These are phyloP conservation scores for Trametes villosa DNA, from an alignment of 768 basidiomycete species.

Conservation along the genomic window DNA sequence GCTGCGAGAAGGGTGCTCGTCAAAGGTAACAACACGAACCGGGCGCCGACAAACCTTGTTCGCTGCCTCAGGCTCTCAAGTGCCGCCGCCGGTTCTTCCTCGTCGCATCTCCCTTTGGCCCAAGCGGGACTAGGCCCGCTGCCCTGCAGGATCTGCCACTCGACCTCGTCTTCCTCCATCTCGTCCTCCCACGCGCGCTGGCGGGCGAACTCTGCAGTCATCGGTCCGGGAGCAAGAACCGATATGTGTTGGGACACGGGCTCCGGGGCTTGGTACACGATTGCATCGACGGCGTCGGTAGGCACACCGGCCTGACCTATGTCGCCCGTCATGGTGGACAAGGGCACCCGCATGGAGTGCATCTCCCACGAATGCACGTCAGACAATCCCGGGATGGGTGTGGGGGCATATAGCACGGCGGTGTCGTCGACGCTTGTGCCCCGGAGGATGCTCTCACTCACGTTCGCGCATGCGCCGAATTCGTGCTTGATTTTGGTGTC, in stretches of 20 bases:
- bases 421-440: background rate
- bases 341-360: conserved; percentile 24
- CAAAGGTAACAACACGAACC: background rate
- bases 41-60: conserved; percentile 40
- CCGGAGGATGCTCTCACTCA: background rate
- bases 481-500: conserved; percentile 27
- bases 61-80: conserved; percentile 50
- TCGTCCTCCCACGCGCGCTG: conserved; percentile 65
- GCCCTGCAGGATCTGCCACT: conserved; percentile 72
- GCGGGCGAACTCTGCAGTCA: conserved; percentile 40
- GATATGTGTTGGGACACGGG: conserved; percentile 22
- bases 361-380: conserved; percentile 16
- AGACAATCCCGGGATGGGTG: background rate
- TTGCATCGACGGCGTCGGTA: conserved; percentile 10
- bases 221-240: conserved; percentile 18
- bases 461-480: conserved; percentile 6
- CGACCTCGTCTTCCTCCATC: conserved; percentile 63
- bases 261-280: conserved; percentile 16
- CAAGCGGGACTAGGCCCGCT: conserved; percentile 63
- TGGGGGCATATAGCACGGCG: background rate
- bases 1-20: background rate
- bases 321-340: conserved; percentile 19
- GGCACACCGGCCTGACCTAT: conserved; percentile 17
- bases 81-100: conserved; percentile 37
- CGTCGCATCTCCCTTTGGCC: conserved; percentile 62